Evolutionary conservation across 1,139 yeast species (phyloP).

Genomic region (Scheffersomyces stambukii): DNA sequence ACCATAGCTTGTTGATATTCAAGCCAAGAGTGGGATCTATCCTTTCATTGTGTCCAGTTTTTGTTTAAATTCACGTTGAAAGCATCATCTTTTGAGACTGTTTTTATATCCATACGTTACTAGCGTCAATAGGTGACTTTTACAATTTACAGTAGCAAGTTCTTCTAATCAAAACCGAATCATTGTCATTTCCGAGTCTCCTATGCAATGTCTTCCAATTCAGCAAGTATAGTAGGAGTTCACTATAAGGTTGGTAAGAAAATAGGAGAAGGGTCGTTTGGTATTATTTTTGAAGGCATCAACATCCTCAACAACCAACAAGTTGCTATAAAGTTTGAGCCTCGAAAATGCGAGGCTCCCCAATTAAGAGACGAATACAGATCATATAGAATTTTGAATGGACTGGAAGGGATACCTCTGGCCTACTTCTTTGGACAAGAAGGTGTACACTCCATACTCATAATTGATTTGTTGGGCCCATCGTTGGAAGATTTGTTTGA

Average conservation of each 20-base stretch:
- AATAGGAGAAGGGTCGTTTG: conserved; percentile 84
- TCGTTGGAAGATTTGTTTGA: conserved; percentile 94
- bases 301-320: conserved; percentile 70
- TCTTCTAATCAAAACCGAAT: too few species aligned
- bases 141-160: too few species aligned
- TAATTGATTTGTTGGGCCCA: conserved; percentile 92
- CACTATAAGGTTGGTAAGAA: conserved; percentile 80
- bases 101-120: too few species aligned
- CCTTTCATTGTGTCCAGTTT: too few species aligned
- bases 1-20: too few species aligned
- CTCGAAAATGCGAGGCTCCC: conserved; percentile 95
- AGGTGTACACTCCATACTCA: conserved; percentile 90
- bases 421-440: conserved; percentile 98
- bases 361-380: conserved; percentile 94
- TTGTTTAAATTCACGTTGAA: too few species aligned
- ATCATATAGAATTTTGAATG: conserved; percentile 83
- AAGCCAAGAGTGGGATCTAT: too few species aligned
- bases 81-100: too few species aligned
- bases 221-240: conserved; percentile 59
- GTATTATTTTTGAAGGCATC: conserved; percentile 77
- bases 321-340: conserved; percentile 79
- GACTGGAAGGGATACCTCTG: conserved; percentile 80
- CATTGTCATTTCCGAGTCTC: conserved; percentile 4
- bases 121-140: too few species aligned
- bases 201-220: too few species aligned